Conservation (phyloP, 2,329 filamentous ascomycete species). For the Tolypocladium nubicola region DNA sequence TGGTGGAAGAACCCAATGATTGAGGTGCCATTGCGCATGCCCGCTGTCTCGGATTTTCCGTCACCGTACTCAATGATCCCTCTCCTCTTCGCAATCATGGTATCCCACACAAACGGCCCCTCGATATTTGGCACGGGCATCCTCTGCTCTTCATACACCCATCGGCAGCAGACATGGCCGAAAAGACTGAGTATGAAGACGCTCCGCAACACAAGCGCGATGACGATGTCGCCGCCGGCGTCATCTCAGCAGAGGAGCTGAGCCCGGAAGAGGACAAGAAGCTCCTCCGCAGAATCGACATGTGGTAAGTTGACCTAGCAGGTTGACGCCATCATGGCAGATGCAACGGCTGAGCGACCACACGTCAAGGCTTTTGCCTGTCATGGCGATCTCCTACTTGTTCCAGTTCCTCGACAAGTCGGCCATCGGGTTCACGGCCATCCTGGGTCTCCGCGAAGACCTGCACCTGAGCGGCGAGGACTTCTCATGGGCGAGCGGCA, state of each 20-base stretch:
- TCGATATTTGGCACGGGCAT: too few species aligned
- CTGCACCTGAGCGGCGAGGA: constrained; percentile 35
- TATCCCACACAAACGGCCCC: neutral
- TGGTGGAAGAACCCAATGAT: neutral
- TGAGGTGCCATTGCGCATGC: neutral
- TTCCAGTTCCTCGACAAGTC: constrained; percentile 53
- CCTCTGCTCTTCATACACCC: neutral
- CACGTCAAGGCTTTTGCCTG: constrained; percentile 34
- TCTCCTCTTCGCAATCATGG: neutral
- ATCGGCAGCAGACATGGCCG: neutral
- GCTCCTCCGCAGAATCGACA: constrained; percentile 50
- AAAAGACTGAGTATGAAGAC: neutral
- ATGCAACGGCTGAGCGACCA: neutral
- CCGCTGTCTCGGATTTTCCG: too few species aligned
- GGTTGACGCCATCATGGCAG: too few species aligned
- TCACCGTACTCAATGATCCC: neutral
- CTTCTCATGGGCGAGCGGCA: constrained; percentile 38
- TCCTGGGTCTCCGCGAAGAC: constrained; percentile 36
- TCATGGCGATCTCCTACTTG: constrained; percentile 43
- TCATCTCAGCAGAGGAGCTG: constrained; percentile 4
- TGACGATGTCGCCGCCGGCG: neutral
- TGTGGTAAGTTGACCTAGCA: constrained; percentile 30
- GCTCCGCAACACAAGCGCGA: neutral
- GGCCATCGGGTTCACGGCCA: constrained; percentile 37
- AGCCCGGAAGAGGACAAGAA: constrained; percentile 29